These are phyloP conservation scores for Puccinia horiana DNA, from an alignment of 1,284 basidiomycete genomes.

Conservation along the genomic window DNA sequence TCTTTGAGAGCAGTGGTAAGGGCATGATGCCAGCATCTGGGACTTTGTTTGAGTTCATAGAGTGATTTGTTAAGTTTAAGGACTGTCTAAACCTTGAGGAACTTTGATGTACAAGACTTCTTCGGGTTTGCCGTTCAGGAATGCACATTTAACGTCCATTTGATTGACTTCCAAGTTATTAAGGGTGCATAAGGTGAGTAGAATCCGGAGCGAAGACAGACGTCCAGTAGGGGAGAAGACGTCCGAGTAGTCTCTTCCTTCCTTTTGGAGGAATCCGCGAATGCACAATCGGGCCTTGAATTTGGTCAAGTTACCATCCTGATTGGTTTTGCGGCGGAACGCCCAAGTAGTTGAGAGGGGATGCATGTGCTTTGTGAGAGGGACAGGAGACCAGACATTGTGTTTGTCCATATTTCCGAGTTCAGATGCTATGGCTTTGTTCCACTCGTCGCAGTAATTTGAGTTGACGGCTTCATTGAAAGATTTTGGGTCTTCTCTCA, in stretches of 20 bases:
- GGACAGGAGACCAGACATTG: conserved; percentile 6
- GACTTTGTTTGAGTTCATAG: conserved; percentile 16
- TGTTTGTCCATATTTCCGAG: conserved; percentile 7
- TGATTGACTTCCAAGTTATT: conserved; percentile 7
- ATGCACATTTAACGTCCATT: conserved; percentile 16
- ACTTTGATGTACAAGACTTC: neutral
- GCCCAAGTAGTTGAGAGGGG: conserved; percentile 26
- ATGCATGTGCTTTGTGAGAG: neutral
- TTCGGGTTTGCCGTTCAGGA: neutral
- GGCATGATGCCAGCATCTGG: neutral
- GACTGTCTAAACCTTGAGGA: neutral
- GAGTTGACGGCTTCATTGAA: neutral
- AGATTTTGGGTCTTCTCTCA: neutral
- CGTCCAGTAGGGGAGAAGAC: conserved; percentile 20
- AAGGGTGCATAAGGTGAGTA: conserved; percentile 13
- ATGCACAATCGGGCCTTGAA: conserved; percentile 16
- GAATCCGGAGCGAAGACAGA: neutral
- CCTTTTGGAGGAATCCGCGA: conserved; percentile 7
- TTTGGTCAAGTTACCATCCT: conserved; percentile 12
- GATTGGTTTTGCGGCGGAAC: conserved; percentile 3
- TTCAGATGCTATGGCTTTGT: neutral
- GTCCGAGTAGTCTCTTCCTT: neutral
- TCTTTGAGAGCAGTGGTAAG: neutral
- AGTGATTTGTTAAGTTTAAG: conserved; percentile 7
- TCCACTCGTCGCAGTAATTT: neutral